A percentile compares a stretch with the other conserved stretches of the same genome.
Evolutionary conservation across 83 land plant genomes (phyloP).

Genomic region (Thuja plicata): DNA sequence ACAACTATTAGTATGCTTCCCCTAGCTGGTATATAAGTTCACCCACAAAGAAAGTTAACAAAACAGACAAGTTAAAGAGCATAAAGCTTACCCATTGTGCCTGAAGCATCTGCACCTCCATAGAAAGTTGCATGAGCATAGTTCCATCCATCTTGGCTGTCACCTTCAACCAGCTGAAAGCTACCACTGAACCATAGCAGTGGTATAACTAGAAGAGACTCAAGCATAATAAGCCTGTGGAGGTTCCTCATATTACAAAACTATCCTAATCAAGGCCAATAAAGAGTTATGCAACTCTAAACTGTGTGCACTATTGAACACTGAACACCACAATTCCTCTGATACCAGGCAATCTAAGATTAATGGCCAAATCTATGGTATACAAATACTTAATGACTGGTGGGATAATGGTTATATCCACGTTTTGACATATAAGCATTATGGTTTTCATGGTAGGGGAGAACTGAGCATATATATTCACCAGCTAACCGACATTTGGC

Average conservation of each 20-base stretch:
- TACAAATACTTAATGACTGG: not conserved
- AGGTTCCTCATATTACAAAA: not conserved
- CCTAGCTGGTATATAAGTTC: not conserved
- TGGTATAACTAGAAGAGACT: not conserved
- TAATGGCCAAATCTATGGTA: not conserved
- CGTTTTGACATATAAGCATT: too few relatives aligned
- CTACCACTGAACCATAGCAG: not conserved
- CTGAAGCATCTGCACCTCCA: not conserved
- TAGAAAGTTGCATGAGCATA: slow-evolving; percentile 8
- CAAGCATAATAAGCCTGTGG: not conserved
- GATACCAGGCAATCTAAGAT: not conserved
- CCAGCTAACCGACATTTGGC: too few relatives aligned
- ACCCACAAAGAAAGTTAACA: not conserved
- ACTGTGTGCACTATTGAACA: not conserved
- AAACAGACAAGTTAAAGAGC: not conserved
- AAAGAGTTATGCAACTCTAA: not conserved
- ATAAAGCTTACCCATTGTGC: not conserved
- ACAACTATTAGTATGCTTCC: too few relatives aligned
- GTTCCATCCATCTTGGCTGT: slow-evolving; percentile 3
- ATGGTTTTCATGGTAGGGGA: too few relatives aligned
- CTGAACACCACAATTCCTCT: not conserved
- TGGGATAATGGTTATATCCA: not conserved
- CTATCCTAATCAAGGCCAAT: not conserved
- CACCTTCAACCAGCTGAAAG: not conserved
- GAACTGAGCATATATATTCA: too few relatives aligned